These are phyloP conservation scores for Cutaneotrichosporon sp. DNA, from an alignment of 1,284 basidiomycete species.

Conservation along the genomic window DNA sequence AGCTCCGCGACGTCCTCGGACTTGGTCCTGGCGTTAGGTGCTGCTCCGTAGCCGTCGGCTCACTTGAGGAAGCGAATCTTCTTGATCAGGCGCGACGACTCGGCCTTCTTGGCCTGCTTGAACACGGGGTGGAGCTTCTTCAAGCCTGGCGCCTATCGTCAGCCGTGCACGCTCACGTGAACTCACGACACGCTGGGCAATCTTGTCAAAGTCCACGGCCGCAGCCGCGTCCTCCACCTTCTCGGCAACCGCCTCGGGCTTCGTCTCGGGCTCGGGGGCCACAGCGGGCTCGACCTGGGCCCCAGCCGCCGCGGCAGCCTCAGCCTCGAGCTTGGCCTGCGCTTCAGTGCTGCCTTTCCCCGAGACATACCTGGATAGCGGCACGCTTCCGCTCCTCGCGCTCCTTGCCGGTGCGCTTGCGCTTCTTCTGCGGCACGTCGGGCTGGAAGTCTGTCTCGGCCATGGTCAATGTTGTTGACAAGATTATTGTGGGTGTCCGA, in stretches of 20 bases:
- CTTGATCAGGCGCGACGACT: slow-evolving; percentile 80
- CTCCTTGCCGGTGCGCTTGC: slow-evolving; percentile 51
- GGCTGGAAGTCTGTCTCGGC: slow-evolving; percentile 4
- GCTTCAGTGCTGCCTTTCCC: not conserved
- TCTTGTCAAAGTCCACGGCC: slow-evolving; percentile 33
- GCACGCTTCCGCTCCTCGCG: slow-evolving; percentile 45
- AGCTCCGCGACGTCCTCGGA: slow-evolving; percentile 57
- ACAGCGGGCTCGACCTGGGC: no score
- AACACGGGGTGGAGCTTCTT: slow-evolving; percentile 51
- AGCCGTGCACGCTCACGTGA: not conserved
- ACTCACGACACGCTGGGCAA: slow-evolving; percentile 43
- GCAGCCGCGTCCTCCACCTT: slow-evolving; percentile 6
- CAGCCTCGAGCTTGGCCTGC: slow-evolving; percentile 24
- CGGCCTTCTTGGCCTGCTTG: slow-evolving; percentile 80
- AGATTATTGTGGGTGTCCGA: not conserved
- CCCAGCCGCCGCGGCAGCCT: no score
- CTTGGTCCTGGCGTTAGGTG: slow-evolving; percentile 44
- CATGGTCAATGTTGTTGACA: slow-evolving; percentile 13
- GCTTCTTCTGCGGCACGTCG: slow-evolving; percentile 34
- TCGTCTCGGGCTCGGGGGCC: not conserved
- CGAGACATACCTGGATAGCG: slow-evolving; percentile 37
- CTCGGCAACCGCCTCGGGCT: slow-evolving; percentile 11
- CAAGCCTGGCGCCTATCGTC: slow-evolving; percentile 44
- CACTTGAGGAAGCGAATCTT: slow-evolving; percentile 73
- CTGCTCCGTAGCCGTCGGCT: slow-evolving; percentile 3